phyloP scores from a whole-genome alignment of 257 asterid species.

The Osmanthus fragrans region DNA sequence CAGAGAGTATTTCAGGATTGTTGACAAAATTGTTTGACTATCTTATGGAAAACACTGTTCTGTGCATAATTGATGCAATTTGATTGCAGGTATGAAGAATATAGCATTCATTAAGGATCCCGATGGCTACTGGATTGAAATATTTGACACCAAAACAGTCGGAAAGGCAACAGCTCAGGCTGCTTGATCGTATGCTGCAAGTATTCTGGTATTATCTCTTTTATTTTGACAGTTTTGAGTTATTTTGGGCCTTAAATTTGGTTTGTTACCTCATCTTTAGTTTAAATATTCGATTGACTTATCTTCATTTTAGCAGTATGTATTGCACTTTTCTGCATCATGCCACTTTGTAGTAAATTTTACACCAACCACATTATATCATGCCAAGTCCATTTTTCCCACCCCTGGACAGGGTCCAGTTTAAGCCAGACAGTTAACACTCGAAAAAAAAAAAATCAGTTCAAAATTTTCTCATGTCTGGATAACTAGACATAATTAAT shows the following conservation, averaged over 20 bases:
- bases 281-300: too few species aligned
- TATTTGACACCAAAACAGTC: constrained; percentile 56
- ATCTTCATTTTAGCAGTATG: too few species aligned
- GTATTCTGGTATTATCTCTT: background rate
- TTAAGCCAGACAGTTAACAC: too few species aligned
- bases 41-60: background rate
- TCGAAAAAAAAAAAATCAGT: too few species aligned
- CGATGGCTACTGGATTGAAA: constrained; percentile 95
- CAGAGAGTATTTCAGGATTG: background rate
- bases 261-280: too few species aligned
- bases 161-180: constrained; percentile 43
- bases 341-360: too few species aligned
- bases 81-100: constrained; percentile 65
- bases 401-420: too few species aligned
- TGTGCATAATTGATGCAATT: background rate
- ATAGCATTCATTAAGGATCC: constrained; percentile 87
- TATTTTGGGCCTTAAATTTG: too few species aligned
- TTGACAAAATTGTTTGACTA: background rate
- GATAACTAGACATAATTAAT: too few species aligned
- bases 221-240: background rate
- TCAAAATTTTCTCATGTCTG: background rate
- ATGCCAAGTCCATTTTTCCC: too few species aligned
- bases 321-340: too few species aligned
- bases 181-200: constrained; percentile 40
- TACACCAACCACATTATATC: too few species aligned